Percentiles rank a stretch among this genome's conserved stretches.
Evolutionary conservation across 2,329 filamentous ascomycete genomes (phyloP).

Genomic region (Fusarium tupiense): DNA sequence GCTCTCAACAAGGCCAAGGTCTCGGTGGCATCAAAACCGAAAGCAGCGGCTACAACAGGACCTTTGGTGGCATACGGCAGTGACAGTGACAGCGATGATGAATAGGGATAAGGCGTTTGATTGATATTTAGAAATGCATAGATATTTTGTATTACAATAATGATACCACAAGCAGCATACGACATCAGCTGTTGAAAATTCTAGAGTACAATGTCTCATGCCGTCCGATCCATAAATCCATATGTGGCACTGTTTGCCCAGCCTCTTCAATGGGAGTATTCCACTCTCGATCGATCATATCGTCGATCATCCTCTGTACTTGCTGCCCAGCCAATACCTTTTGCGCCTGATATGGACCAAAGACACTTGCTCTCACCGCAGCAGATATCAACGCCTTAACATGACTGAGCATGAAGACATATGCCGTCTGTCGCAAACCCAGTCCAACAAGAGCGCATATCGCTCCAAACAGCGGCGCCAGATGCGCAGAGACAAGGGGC

Average conservation of each 20-base stretch:
- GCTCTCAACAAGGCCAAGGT: slow-evolving; percentile 73
- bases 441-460: slow-evolving; percentile 71
- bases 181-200: slow-evolving; percentile 80
- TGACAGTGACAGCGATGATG: slow-evolving; percentile 86
- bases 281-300: slow-evolving; percentile 70
- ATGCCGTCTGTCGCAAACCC: slow-evolving; percentile 70
- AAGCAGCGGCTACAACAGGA: slow-evolving; percentile 66
- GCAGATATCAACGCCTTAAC: slow-evolving; percentile 80
- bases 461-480: slow-evolving; percentile 76
- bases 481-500: slow-evolving; percentile 68
- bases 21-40: slow-evolving; percentile 63
- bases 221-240: slow-evolving; percentile 85
- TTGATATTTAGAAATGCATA: slow-evolving; percentile 36
- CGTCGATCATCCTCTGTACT: slow-evolving; percentile 66
- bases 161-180: slow-evolving; percentile 44
- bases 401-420: slow-evolving; percentile 80
- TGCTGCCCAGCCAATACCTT: slow-evolving; percentile 71
- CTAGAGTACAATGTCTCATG: slow-evolving; percentile 86
- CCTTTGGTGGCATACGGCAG: slow-evolving; percentile 91
- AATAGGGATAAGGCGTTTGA: slow-evolving; percentile 49
- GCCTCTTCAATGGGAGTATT: slow-evolving; percentile 69
- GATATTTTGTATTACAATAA: slow-evolving; percentile 42
- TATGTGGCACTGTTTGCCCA: slow-evolving; percentile 77
- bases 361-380: slow-evolving; percentile 78
- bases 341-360: slow-evolving; percentile 85